phyloP scores from a whole-genome alignment of 2,329 filamentous ascomycete species.

The Trichophyton rubrum region DNA sequence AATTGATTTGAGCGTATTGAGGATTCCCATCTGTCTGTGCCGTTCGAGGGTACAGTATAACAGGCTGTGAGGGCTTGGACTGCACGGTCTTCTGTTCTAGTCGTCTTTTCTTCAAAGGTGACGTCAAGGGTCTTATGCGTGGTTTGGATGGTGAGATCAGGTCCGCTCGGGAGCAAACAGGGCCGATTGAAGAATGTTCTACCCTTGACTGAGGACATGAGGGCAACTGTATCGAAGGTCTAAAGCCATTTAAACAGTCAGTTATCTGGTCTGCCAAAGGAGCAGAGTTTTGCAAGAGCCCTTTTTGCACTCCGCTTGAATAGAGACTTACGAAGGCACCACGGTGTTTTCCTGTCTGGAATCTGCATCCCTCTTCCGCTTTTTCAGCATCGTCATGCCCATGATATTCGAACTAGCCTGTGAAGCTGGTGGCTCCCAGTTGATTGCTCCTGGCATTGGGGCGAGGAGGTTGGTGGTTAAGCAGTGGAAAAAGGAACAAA shows the following conservation, averaged over 20 bases:
- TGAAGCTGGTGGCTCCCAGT: neutral
- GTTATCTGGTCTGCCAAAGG: neutral
- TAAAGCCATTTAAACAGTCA: neutral
- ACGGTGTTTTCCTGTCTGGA: neutral
- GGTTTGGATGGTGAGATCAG: neutral
- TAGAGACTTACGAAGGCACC: neutral
- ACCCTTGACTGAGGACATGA: neutral
- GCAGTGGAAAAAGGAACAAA: neutral
- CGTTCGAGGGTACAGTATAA: neutral
- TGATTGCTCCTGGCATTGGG: neutral
- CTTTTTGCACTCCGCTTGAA: neutral
- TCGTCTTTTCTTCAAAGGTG: conserved; percentile 3
- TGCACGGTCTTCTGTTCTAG: neutral
- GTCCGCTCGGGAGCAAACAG: neutral
- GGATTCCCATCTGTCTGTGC: neutral
- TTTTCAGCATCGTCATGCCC: neutral
- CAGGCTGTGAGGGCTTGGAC: neutral
- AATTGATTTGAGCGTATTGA: neutral
- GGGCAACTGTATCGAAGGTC: neutral
- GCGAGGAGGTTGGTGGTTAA: neutral
- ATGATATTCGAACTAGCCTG: neutral
- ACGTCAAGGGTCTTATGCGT: neutral
- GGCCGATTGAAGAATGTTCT: neutral
- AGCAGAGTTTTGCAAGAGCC: no score
- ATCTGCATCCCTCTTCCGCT: neutral